A percentile compares a stretch with the other conserved stretches of the same genome.
Conservation (phyloP, 1,139 yeast species). For the Yamadazyma trypodendri region DNA sequence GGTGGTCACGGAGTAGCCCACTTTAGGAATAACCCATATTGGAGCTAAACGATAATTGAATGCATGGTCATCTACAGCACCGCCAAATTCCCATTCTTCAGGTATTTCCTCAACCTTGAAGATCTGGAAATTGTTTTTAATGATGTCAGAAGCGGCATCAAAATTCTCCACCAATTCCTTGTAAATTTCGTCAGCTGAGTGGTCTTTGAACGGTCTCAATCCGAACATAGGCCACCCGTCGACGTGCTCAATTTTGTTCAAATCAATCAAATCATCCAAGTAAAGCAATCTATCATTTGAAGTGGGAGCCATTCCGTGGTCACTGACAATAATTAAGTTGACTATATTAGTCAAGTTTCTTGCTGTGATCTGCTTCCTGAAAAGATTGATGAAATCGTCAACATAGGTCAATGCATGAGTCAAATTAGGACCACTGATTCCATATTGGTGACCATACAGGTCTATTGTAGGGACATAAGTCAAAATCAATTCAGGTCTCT, state of each 20-base stretch:
- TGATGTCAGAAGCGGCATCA: slow-evolving; percentile 19
- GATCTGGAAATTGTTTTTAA: slow-evolving; percentile 24
- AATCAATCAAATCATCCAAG: slow-evolving; percentile 66
- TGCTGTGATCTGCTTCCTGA: slow-evolving; percentile 46
- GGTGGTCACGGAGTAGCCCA: slow-evolving; percentile 78
- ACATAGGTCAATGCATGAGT: slow-evolving; percentile 57
- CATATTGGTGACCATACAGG: slow-evolving; percentile 68
- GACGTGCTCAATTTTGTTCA: slow-evolving; percentile 53
- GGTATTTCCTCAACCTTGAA: slow-evolving; percentile 63
- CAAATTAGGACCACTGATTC: slow-evolving; percentile 61
- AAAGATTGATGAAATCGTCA: slow-evolving; percentile 57
- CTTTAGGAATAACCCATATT: slow-evolving; percentile 77
- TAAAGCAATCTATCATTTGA: slow-evolving; percentile 62
- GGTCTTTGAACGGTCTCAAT: slow-evolving; percentile 52
- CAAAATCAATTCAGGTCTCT: slow-evolving; percentile 76
- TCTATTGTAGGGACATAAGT: slow-evolving; percentile 83
- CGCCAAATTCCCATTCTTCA: slow-evolving; percentile 65
- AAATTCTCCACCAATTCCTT: slow-evolving; percentile 23
- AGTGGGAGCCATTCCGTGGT: slow-evolving; percentile 94
- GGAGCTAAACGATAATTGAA: slow-evolving; percentile 74
- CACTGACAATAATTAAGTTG: slow-evolving; percentile 77
- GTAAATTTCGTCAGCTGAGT: slow-evolving; percentile 20
- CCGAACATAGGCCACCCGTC: slow-evolving; percentile 95
- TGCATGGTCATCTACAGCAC: slow-evolving; percentile 33
- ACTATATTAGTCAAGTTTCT: slow-evolving; percentile 65